These are phyloP conservation scores for Dovyalis caffra DNA, from an alignment of 345 rosid species.

Conservation along the genomic window DNA sequence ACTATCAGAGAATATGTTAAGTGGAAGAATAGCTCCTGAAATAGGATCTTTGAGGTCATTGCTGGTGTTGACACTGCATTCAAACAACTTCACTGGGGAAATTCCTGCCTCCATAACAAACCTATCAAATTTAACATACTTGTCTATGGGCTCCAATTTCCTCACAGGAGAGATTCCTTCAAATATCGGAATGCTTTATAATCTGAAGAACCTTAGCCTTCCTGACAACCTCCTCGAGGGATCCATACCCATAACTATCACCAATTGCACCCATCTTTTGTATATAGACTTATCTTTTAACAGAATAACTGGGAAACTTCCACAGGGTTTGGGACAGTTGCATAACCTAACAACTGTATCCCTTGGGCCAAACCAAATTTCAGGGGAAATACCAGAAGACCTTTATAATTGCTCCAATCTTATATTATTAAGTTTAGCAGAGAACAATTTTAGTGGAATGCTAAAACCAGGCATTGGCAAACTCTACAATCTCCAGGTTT, in stretches of 20 bases:
- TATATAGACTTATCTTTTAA: conserved; percentile 40
- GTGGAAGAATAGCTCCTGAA: conserved; percentile 52
- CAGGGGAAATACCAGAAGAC: conserved; percentile 76
- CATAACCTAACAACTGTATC: conserved; percentile 49
- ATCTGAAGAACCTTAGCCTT: conserved; percentile 58
- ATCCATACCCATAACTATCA: conserved; percentile 64
- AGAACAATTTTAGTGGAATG: conserved; percentile 57
- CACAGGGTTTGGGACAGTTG: conserved; percentile 56
- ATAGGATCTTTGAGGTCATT: conserved; percentile 57
- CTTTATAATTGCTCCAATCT: conserved; percentile 69
- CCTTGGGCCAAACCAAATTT: conserved; percentile 42
- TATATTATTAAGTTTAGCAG: conserved; percentile 25
- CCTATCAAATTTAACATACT: conserved; percentile 56
- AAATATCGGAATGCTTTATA: conserved; percentile 59
- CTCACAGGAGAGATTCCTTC: conserved; percentile 64
- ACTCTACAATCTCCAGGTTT: conserved; percentile 44
- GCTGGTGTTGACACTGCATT: conserved; percentile 57
- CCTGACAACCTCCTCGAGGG: conserved; percentile 59
- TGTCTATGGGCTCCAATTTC: conserved; percentile 56
- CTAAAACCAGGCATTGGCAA: conserved; percentile 58
- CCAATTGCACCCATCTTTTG: conserved; percentile 62
- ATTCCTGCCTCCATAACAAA: conserved; percentile 65
- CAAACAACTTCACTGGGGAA: conserved; percentile 55
- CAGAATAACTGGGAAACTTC: conserved; percentile 52
- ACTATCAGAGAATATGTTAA: conserved; percentile 59